Evolutionary conservation across 495 filamentous ascomycete genomes (phyloP).

Genomic region (Bacidia gigantensis): DNA sequence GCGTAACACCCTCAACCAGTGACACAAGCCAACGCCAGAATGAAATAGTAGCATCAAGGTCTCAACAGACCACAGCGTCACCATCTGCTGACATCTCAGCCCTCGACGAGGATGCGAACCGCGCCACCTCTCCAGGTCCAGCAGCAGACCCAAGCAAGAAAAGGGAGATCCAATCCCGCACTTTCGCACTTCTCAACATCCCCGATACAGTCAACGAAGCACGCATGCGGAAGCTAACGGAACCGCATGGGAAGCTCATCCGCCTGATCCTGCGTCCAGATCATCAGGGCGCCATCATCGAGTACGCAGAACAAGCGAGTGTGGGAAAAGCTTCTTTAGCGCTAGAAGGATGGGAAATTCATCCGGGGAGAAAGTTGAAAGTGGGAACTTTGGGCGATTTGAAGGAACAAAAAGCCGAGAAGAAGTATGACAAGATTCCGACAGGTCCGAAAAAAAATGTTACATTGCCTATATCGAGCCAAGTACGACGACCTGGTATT

Average conservation of each 20-base stretch:
- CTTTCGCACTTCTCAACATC: conserved; percentile 42
- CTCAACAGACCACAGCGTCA: conserved; percentile 24
- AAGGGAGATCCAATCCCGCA: conserved; percentile 32
- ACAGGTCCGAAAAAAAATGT: conserved; percentile 13
- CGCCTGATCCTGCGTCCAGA: conserved; percentile 51
- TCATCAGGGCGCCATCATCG: conserved; percentile 77
- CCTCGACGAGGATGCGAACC: conserved; percentile 19
- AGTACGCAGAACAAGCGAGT: conserved; percentile 54
- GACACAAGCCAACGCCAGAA: conserved; percentile 33
- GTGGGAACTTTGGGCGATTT: conserved; percentile 59
- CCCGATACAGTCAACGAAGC: conserved; percentile 55
- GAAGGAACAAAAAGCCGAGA: conserved; percentile 44
- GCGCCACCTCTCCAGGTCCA: conserved; percentile 7
- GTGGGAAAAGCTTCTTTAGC: conserved; percentile 63
- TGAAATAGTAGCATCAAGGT: conserved; percentile 23
- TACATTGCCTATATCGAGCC: conserved; percentile 37
- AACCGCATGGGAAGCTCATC: conserved; percentile 40
- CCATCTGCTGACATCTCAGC: conserved; percentile 22
- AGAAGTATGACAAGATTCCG: conserved; percentile 35
- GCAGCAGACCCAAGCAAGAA: conserved; percentile 5
- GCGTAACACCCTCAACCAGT: conserved; percentile 47
- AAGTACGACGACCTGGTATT: conserved; percentile 44
- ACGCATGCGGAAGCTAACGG: conserved; percentile 44
- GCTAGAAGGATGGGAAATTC: conserved; percentile 59
- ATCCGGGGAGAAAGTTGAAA: conserved; percentile 45